Evolutionary conservation across 1,284 basidiomycete genomes (phyloP).

Genomic region (Inonotus obliquus): DNA sequence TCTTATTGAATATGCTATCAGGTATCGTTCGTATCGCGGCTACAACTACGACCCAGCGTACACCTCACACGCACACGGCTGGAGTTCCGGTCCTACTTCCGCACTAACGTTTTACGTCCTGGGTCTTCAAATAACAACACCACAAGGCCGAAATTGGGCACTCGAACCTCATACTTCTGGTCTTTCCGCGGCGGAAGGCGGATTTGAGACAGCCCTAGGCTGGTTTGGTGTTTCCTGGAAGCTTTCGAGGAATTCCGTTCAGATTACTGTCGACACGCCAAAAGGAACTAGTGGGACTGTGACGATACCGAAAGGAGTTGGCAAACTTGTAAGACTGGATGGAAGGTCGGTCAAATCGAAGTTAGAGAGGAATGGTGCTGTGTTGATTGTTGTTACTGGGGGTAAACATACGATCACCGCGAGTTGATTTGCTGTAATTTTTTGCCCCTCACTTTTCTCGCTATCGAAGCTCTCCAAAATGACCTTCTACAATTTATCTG

Average conservation of each 20-base stretch:
- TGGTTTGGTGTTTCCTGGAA: conserved; percentile 40
- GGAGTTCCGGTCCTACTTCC: conserved; percentile 43
- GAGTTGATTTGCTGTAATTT: not conserved
- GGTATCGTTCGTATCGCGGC: conserved; percentile 41
- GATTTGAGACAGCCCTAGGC: conserved; percentile 41
- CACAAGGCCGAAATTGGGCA: conserved; percentile 36
- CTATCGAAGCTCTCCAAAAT: too few relatives aligned
- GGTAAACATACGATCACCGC: conserved; percentile 15
- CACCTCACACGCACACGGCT: conserved; percentile 44
- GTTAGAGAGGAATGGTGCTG: not conserved
- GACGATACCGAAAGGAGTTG: conserved; percentile 9
- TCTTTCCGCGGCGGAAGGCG: conserved; percentile 34
- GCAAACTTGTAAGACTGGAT: conserved; percentile 3
- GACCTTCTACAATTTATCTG: not conserved
- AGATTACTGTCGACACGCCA: conserved; percentile 11
- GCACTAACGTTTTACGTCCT: conserved; percentile 42
- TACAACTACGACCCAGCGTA: conserved; percentile 46
- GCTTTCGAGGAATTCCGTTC: not conserved
- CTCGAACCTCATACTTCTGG: conserved; percentile 35
- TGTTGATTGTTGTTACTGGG: conserved; percentile 7
- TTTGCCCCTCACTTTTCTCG: not conserved
- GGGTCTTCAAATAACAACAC: conserved; percentile 36
- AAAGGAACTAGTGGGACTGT: conserved; percentile 10
- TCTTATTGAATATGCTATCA: conserved; percentile 14
- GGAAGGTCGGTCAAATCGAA: not conserved